Conservation (phyloP, 441 rosid species). For the Pelargonium citronellum region DNA sequence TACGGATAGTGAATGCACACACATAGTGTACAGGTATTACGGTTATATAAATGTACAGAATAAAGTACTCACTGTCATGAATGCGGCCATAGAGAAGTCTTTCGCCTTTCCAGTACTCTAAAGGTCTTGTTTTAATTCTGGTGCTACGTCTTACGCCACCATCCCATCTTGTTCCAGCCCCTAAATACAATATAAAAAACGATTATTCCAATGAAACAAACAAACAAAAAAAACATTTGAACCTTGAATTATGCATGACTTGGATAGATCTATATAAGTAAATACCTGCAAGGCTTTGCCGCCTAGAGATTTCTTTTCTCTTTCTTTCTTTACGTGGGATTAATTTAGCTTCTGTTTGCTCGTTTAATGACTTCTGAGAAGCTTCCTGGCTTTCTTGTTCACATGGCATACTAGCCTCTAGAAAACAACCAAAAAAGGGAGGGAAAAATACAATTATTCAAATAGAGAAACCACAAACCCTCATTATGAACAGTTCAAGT, state of each 20-base stretch:
- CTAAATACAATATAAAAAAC: conserved; percentile 28
- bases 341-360: conserved; percentile 17
- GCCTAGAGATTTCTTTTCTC: conserved; percentile 24
- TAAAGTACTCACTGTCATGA: conserved; percentile 59
- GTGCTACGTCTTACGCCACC: conserved; percentile 72
- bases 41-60: not conserved
- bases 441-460: not conserved
- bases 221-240: not conserved
- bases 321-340: conserved; percentile 23
- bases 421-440: not conserved
- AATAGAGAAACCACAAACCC: not conserved
- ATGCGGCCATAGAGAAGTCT: conserved; percentile 80
- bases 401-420: not conserved
- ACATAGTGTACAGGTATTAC: not conserved
- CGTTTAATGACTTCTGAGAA: conserved; percentile 6
- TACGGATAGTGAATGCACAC: too few species aligned
- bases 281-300: conserved; percentile 66
- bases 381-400: not conserved
- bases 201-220: conserved; percentile 17
- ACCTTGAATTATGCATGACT: not conserved
- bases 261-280: conserved; percentile 13
- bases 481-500: not conserved
- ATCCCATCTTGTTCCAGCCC: conserved; percentile 53
- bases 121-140: conserved; percentile 77
- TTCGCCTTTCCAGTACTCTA: conserved; percentile 94